These are phyloP conservation scores for Penicillium crustosum DNA, from an alignment of 2,329 filamentous ascomycete genomes.

Conservation along the genomic window DNA sequence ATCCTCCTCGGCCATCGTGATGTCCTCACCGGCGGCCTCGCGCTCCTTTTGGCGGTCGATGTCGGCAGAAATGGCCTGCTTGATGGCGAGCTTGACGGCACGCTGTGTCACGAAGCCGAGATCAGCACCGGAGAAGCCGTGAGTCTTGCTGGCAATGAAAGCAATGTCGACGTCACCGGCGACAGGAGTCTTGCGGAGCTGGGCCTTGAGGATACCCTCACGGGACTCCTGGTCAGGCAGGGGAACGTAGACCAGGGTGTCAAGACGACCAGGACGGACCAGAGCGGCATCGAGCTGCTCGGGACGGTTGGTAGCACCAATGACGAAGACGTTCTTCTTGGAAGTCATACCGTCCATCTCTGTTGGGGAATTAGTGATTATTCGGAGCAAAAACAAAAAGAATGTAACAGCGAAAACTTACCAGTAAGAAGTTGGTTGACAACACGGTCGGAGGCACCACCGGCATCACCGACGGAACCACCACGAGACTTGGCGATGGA, in stretches of 20 bases:
- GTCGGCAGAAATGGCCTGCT: constrained; percentile 85
- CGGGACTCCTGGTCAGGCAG: constrained; percentile 90
- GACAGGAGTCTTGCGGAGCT: constrained; percentile 97
- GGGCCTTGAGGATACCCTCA: constrained; percentile 85
- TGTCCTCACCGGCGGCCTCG: constrained; percentile 73
- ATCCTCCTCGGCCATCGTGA: constrained; percentile 73
- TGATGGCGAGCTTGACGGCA: constrained; percentile 98
- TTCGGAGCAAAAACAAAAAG: not conserved
- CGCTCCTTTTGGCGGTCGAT: constrained; percentile 89
- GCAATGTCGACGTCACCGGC: constrained; percentile 80
- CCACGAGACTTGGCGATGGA: constrained; percentile 99
- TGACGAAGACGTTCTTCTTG: constrained; percentile 99
- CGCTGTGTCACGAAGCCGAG: constrained; percentile 98
- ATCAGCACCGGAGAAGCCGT: constrained; percentile 99
- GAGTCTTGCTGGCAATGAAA: constrained; percentile 94
- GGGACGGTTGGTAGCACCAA: constrained; percentile 96
- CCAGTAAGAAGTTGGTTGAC: constrained; percentile 98
- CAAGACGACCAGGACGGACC: constrained; percentile 96
- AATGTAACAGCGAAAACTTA: constrained; percentile 51
- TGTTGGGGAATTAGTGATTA: constrained; percentile 49
- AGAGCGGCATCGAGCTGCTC: constrained; percentile 98
- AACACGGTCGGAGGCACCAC: constrained; percentile 97
- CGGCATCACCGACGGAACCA: constrained; percentile 91
- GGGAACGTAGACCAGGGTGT: constrained; percentile 97
- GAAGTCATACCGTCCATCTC: constrained; percentile 99